phyloP scores from a whole-genome alignment of 2,329 filamentous ascomycete genomes.

The Pseudogymnoascus sp. region DNA sequence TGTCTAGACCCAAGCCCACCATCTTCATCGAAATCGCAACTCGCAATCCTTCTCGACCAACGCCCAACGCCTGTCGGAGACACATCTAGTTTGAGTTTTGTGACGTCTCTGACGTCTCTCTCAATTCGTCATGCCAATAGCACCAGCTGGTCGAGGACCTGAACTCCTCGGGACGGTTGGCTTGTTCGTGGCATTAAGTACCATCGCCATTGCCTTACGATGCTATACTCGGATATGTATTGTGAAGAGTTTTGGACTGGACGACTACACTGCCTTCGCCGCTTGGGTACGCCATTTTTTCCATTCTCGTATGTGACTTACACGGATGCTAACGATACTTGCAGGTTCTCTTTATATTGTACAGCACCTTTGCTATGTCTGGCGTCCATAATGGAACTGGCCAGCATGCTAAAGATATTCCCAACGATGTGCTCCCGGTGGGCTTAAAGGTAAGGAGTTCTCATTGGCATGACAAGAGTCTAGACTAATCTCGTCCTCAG shows the following conservation, averaged over 20 bases:
- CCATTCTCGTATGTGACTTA: background rate
- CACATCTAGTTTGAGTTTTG: background rate
- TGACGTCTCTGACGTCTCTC: background rate
- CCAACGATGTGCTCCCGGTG: slow-evolving; percentile 19
- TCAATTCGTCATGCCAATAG: slow-evolving; percentile 6
- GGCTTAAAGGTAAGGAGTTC: slow-evolving; percentile 22
- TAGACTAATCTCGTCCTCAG: slow-evolving; percentile 10
- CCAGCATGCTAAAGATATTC: slow-evolving; percentile 20
- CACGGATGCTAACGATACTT: background rate
- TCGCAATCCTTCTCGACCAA: background rate
- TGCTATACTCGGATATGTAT: slow-evolving; percentile 25
- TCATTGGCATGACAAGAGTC: background rate
- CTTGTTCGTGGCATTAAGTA: slow-evolving; percentile 31
- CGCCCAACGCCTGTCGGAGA: background rate
- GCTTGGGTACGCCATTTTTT: slow-evolving; percentile 17
- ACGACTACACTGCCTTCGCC: slow-evolving; percentile 22
- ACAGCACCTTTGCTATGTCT: slow-evolving; percentile 20
- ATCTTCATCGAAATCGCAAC: background rate
- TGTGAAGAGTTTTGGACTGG: slow-evolving; percentile 25
- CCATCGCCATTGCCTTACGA: slow-evolving; percentile 23
- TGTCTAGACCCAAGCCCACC: background rate
- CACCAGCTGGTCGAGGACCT: slow-evolving; percentile 15
- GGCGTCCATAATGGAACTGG: slow-evolving; percentile 25
- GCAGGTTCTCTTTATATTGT: slow-evolving; percentile 14
- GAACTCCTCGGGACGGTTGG: slow-evolving; percentile 12